These are phyloP conservation scores for Austropuccinia psidii DNA, from an alignment of 1,284 basidiomycete genomes.

Conservation along the genomic window DNA sequence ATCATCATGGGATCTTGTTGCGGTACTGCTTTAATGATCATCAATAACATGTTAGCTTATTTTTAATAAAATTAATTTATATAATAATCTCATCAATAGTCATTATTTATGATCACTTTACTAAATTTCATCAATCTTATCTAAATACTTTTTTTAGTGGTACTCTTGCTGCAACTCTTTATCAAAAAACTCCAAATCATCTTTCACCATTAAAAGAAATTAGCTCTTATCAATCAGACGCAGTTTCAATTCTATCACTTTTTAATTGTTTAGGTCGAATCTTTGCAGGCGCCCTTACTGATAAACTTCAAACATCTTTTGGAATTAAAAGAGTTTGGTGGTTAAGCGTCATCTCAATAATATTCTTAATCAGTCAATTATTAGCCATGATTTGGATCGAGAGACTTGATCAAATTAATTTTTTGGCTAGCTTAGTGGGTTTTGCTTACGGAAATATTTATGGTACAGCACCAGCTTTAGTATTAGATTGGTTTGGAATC, in stretches of 20 bases:
- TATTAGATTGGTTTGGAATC: conserved; percentile 25
- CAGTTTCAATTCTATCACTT: conserved; percentile 18
- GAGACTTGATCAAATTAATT: not conserved
- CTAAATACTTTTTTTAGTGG: not conserved
- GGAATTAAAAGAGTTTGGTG: conserved; percentile 19
- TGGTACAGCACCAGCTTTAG: conserved; percentile 10
- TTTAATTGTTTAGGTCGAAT: conserved; percentile 30
- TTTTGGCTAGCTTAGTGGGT: conserved; percentile 6
- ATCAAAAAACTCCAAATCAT: not conserved
- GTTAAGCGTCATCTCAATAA: conserved; percentile 6
- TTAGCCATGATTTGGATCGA: not conserved
- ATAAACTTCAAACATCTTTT: not conserved
- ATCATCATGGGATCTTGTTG: conserved; percentile 28
- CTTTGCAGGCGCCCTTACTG: conserved; percentile 22
- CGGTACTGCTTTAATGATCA: conserved; percentile 21
- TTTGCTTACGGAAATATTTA: conserved; percentile 33
- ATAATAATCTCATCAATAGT: not conserved
- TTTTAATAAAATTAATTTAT: no score
- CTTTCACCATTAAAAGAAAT: not conserved
- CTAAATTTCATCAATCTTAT: not conserved
- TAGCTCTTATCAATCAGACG: conserved; percentile 1
- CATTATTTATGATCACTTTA: not conserved
- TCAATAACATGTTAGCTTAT: conserved; percentile 23
- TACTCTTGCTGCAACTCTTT: conserved; percentile 16
- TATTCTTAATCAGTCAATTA: conserved; percentile 15